These are phyloP conservation scores for Filobasidium floriforme DNA, from an alignment of 768 basidiomycete genomes.

Conservation along the genomic window DNA sequence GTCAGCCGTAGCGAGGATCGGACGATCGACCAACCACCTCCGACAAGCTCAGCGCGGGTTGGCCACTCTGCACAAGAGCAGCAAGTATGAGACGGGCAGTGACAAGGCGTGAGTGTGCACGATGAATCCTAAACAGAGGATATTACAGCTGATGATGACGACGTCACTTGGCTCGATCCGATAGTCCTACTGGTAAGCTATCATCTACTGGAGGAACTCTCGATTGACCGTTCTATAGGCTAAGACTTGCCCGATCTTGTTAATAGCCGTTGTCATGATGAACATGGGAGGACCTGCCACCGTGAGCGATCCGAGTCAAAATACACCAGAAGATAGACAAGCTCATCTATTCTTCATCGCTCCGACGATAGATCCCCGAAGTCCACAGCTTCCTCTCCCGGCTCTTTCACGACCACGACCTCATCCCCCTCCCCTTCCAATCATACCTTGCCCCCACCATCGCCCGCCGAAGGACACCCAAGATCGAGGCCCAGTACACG, in stretches of 20 bases:
- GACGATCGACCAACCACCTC: background rate
- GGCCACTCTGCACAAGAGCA: conserved; percentile 3
- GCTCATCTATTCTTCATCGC: conserved; percentile 9
- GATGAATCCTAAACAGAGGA: background rate
- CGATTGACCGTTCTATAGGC: background rate
- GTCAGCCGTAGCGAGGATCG: conserved; percentile 3
- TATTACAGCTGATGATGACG: background rate
- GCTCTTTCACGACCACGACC: conserved; percentile 82
- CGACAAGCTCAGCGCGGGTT: background rate
- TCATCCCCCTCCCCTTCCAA: conserved; percentile 93
- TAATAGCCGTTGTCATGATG: conserved; percentile 79
- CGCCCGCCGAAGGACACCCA: conserved; percentile 77
- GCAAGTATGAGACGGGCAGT: background rate
- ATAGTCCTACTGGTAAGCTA: background rate
- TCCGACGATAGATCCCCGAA: conserved; percentile 63
- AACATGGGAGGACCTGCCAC: conserved; percentile 99
- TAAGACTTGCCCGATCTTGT: background rate
- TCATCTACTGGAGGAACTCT: too few relatives aligned
- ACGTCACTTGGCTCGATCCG: background rate
- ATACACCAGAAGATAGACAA: background rate
- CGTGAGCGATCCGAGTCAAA: conserved; percentile 48
- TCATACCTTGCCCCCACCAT: conserved; percentile 76
- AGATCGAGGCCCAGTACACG: conserved; percentile 87
- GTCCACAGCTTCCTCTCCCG: conserved; percentile 87
- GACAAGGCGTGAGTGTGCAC: background rate